Evolutionary conservation across 2,329 filamentous ascomycete species (phyloP).

Genomic region (Orbilia quercus): DNA sequence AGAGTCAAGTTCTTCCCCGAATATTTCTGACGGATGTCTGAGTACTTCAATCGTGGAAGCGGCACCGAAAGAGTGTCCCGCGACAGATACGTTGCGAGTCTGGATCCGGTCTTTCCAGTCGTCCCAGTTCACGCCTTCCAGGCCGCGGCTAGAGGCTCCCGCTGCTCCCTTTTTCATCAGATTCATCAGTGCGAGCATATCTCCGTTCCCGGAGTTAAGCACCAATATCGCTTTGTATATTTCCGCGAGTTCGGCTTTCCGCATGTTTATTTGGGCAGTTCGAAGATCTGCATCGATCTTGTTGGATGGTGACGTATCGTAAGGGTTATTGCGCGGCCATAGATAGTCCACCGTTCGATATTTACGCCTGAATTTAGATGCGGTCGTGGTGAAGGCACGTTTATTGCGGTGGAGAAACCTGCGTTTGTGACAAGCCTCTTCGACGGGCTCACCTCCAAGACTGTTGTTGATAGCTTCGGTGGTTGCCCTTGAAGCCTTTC

Average conservation of each 20-base stretch:
- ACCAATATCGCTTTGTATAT: conserved; percentile 70
- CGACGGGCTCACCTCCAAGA: conserved; percentile 13
- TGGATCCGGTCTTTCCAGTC: conserved; percentile 71
- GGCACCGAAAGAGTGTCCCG: conserved; percentile 76
- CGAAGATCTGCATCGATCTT: conserved; percentile 72
- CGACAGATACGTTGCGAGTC: conserved; percentile 70
- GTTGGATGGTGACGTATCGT: conserved; percentile 67
- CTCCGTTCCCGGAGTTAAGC: conserved; percentile 69
- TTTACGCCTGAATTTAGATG: conserved; percentile 63
- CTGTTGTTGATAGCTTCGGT: conserved; percentile 38
- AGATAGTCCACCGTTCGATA: conserved; percentile 60
- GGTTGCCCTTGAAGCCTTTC: conserved; percentile 15
- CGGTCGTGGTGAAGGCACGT: conserved; percentile 4
- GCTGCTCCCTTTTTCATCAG: conserved; percentile 68
- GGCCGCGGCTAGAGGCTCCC: conserved; percentile 70
- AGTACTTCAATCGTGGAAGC: conserved; percentile 73
- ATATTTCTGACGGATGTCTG: conserved; percentile 66
- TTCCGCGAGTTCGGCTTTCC: conserved; percentile 74
- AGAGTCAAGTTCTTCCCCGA: conserved; percentile 70
- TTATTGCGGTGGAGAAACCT: conserved; percentile 23
- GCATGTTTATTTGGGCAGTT: conserved; percentile 72
- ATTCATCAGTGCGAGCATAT: conserved; percentile 60
- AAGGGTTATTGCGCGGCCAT: conserved; percentile 61
- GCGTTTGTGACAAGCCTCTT: conserved; percentile 12
- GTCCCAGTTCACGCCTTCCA: conserved; percentile 67